phyloP scores from a whole-genome alignment of 179 eudicot genomes.

The Silene noctiflora region DNA sequence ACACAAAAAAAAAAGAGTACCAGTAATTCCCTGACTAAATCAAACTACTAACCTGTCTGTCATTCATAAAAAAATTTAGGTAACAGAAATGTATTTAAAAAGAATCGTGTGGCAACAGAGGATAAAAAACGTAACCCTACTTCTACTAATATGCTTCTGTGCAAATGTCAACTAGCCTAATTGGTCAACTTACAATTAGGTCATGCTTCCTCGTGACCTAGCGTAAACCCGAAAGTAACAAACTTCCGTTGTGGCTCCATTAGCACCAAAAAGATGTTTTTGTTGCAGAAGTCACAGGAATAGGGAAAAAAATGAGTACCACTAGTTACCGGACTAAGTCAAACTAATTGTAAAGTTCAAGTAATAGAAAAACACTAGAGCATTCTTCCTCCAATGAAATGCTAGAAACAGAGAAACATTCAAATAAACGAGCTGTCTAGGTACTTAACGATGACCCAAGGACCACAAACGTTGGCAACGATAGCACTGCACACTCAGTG shows the following conservation, averaged over 20 bases:
- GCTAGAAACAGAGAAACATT: not conserved
- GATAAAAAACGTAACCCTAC: not conserved
- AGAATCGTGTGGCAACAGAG: not conserved
- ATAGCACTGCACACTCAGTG: not conserved
- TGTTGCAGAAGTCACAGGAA: not conserved
- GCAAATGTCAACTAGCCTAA: not conserved
- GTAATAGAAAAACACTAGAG: not conserved
- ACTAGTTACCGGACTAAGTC: not conserved
- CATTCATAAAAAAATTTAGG: not conserved
- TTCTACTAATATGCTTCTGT: not conserved
- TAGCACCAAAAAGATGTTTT: not conserved
- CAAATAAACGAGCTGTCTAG: not conserved
- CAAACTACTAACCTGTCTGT: not conserved
- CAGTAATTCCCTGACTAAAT: not conserved
- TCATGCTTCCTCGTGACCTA: not conserved
- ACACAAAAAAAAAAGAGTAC: not conserved
- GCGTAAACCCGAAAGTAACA: not conserved
- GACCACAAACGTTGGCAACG: not conserved
- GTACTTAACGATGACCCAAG: conserved; percentile 1
- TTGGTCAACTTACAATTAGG: not conserved
- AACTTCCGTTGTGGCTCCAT: not conserved
- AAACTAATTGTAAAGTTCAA: not conserved
- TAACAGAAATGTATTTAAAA: not conserved
- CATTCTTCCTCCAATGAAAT: not conserved
- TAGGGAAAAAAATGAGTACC: not conserved